Percentiles rank a stretch among this genome's conserved stretches.
phyloP scores from a whole-genome alignment of 805 yeast genomes.

The Candida loeiensis region DNA sequence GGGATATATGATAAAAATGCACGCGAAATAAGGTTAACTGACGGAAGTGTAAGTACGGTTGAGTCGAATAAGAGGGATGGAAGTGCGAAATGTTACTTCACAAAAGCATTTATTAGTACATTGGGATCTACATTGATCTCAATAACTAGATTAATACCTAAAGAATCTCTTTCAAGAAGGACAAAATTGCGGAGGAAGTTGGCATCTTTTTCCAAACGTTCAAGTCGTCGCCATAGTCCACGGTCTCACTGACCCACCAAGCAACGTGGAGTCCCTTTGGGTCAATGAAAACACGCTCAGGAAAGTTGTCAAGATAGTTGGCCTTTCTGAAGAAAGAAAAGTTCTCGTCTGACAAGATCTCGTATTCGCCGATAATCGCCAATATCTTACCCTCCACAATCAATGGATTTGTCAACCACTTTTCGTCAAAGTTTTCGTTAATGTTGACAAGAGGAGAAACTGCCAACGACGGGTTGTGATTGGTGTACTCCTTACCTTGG shows the following conservation, averaged over 20 bases:
- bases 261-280: constrained; percentile 10
- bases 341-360: constrained; percentile 11
- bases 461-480: constrained; percentile 1
- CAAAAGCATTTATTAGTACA: no score
- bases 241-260: constrained; percentile 8
- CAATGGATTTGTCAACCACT: constrained; percentile 9
- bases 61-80: no score
- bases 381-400: constrained; percentile 8
- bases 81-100: no score
- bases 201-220: constrained; percentile 7
- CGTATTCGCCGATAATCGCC: constrained; percentile 10
- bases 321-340: constrained; percentile 7
- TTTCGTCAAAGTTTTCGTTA: constrained; percentile 2
- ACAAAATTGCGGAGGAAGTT: background rate
- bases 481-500: constrained; percentile 9
- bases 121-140: background rate
- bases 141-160: background rate
- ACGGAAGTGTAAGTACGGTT: no score
- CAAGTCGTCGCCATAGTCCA: constrained; percentile 3
- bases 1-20: no score
- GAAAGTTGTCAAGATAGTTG: constrained; percentile 5
- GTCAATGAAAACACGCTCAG: constrained; percentile 10
- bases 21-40: no score
- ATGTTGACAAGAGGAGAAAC: constrained; percentile 9
- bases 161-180: background rate